phyloP scores from a whole-genome alignment of 2,329 filamentous ascomycete genomes.

The Orbilia ellipsospora region DNA sequence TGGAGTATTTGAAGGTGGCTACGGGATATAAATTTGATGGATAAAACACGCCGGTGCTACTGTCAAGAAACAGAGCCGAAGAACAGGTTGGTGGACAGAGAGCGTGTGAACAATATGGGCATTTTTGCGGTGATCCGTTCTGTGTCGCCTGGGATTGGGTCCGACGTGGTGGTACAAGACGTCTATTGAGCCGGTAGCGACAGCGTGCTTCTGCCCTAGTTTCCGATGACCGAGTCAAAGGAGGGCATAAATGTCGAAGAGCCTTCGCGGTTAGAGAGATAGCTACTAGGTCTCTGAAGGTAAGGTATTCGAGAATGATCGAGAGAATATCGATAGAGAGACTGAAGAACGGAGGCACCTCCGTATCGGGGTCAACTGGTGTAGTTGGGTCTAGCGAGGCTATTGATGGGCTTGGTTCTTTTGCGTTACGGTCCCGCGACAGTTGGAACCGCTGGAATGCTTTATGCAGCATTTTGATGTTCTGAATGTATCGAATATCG shows the following conservation, averaged over 20 bases:
- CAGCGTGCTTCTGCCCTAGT: slow-evolving; percentile 8
- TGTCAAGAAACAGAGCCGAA: slow-evolving; percentile 40
- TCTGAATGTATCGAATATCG: no score
- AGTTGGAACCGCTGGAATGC: slow-evolving; percentile 31
- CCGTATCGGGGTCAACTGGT: background rate
- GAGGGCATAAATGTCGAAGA: slow-evolving; percentile 38
- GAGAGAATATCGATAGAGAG: slow-evolving; percentile 38
- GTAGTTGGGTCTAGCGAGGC: slow-evolving; percentile 4
- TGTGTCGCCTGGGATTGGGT: background rate
- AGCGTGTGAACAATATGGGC: slow-evolving; percentile 38
- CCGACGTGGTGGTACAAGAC: slow-evolving; percentile 13
- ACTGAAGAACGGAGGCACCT: slow-evolving; percentile 26
- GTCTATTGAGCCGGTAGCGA: slow-evolving; percentile 16
- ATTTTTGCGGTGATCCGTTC: slow-evolving; percentile 12
- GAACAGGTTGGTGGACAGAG: slow-evolving; percentile 30
- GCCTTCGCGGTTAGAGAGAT: slow-evolving; percentile 38
- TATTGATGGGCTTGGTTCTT: slow-evolving; percentile 22
- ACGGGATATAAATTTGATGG: slow-evolving; percentile 29
- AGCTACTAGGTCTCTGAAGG: slow-evolving; percentile 37
- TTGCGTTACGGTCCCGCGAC: slow-evolving; percentile 20
- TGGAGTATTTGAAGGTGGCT: slow-evolving; percentile 30
- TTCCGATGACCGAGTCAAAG: background rate
- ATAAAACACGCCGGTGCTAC: slow-evolving; percentile 33
- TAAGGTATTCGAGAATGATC: slow-evolving; percentile 36
- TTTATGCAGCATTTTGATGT: slow-evolving; percentile 23